These are phyloP conservation scores for Verticillium alfalfae DNA, from an alignment of 2,329 filamentous ascomycete species.

Conservation along the genomic window DNA sequence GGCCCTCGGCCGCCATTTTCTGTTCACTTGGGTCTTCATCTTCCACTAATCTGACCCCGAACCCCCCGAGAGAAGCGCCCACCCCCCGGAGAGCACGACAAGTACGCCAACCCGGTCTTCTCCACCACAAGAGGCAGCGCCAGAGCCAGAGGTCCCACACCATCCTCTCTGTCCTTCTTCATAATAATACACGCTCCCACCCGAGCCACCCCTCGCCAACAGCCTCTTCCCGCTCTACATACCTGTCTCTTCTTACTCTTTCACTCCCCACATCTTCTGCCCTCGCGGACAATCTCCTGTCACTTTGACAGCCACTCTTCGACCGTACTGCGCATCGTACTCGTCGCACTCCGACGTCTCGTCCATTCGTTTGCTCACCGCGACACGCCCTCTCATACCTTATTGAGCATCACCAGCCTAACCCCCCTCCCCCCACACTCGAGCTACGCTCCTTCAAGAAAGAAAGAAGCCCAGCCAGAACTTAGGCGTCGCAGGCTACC, in stretches of 20 bases:
- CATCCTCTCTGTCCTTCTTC: neutral
- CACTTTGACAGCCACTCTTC: conserved; percentile 4
- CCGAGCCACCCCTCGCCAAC: neutral
- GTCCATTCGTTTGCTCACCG: conserved; percentile 6
- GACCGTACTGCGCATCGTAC: conserved; percentile 4
- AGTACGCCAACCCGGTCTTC: neutral
- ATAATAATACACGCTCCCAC: neutral
- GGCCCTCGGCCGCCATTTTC: neutral
- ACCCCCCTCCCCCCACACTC: conserved; percentile 12
- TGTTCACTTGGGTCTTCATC: neutral
- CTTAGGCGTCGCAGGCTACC: neutral
- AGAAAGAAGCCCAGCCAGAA: neutral
- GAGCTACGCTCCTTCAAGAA: conserved; percentile 4
- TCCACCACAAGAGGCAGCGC: neutral
- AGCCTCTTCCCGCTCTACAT: neutral
- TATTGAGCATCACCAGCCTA: conserved; percentile 7
- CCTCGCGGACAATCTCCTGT: neutral
- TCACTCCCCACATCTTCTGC: neutral
- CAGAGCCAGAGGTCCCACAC: conserved; percentile 5
- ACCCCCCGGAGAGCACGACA: neutral
- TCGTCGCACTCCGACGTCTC: too few species aligned
- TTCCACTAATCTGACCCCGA: neutral
- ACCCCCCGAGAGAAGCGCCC: neutral
- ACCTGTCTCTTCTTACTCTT: neutral
- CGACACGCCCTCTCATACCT: conserved; percentile 3